Conservation (phyloP, 2,329 filamentous ascomycete species). For the Neopestalotiopsis rosae region DNA sequence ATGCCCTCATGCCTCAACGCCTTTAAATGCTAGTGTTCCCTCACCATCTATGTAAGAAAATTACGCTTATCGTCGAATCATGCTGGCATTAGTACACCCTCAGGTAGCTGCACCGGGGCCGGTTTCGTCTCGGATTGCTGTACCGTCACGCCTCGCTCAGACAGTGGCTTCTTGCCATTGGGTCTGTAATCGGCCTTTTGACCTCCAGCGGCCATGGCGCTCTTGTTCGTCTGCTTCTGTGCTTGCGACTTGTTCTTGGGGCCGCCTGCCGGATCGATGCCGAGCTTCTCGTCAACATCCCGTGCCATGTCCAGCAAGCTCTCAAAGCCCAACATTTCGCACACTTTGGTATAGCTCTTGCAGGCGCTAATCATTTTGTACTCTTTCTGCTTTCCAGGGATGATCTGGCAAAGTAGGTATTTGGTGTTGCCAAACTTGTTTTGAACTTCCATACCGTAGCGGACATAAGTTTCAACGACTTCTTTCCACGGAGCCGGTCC, state of each 20-base stretch:
- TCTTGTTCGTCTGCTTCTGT: conserved; percentile 36
- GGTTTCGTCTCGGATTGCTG: conserved; percentile 19
- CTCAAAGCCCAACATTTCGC: conserved; percentile 68
- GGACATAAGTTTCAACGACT: conserved; percentile 78
- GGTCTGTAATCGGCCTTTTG: conserved; percentile 43
- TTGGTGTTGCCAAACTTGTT: conserved; percentile 95
- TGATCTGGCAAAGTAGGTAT: conserved; percentile 82
- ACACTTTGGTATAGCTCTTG: conserved; percentile 75
- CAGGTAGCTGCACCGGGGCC: conserved; percentile 15
- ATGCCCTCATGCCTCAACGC: conserved; percentile 12
- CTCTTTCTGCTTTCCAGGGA: conserved; percentile 76
- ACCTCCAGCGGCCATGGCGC: conserved; percentile 54
- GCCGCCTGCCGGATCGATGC: conserved; percentile 59
- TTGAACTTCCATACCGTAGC: conserved; percentile 74
- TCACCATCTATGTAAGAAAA: conserved; percentile 11
- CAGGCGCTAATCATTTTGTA: conserved; percentile 67
- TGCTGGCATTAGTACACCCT: conserved; percentile 17
- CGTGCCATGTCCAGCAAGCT: conserved; percentile 68
- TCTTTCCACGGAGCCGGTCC: conserved; percentile 77
- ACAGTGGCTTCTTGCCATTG: conserved; percentile 34
- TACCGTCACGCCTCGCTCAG: conserved; percentile 34
- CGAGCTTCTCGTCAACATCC: conserved; percentile 68
- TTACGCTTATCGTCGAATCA: neutral
- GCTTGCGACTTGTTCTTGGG: conserved; percentile 41
- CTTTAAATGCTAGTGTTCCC: conserved; percentile 13